phyloP scores from a whole-genome alignment of 106 monocot genomes.

The Dendrobium catenatum region DNA sequence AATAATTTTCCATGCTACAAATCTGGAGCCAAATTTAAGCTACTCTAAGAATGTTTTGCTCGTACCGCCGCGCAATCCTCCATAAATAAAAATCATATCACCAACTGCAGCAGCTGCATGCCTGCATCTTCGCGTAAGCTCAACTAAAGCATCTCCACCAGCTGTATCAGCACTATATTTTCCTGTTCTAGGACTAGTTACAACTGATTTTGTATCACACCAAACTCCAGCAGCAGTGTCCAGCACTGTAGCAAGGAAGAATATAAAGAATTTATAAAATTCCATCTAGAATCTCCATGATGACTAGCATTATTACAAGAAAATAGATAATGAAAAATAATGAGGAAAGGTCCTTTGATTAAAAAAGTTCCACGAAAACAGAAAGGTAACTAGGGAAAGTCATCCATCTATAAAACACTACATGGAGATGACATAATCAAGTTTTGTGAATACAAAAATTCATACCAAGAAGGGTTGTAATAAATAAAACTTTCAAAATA shows the following conservation, averaged over 20 bases:
- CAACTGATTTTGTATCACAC: conserved; percentile 96
- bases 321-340: not conserved
- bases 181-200: conserved; percentile 85
- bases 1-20: not conserved
- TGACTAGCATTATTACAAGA: not conserved
- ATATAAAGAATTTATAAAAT: not conserved
- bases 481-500: not conserved
- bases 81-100: conserved; percentile 89
- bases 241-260: conserved; percentile 40
- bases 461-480: not conserved
- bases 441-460: not conserved
- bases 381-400: not conserved
- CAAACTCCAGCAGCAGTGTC: conserved; percentile 99
- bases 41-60: not conserved
- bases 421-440: not conserved
- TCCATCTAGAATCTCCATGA: not conserved
- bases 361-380: not conserved
- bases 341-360: not conserved
- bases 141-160: conserved; percentile 88
- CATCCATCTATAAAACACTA: not conserved
- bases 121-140: conserved; percentile 88
- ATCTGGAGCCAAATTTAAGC: not conserved
- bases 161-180: conserved; percentile 96
- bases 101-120: conserved; percentile 98
- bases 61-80: conserved; percentile 97